Percentiles rank a stretch among this genome's conserved stretches.
These are phyloP conservation scores for Cordyceps pruinosa DNA, from an alignment of 2,329 filamentous ascomycete species.

Conservation along the genomic window DNA sequence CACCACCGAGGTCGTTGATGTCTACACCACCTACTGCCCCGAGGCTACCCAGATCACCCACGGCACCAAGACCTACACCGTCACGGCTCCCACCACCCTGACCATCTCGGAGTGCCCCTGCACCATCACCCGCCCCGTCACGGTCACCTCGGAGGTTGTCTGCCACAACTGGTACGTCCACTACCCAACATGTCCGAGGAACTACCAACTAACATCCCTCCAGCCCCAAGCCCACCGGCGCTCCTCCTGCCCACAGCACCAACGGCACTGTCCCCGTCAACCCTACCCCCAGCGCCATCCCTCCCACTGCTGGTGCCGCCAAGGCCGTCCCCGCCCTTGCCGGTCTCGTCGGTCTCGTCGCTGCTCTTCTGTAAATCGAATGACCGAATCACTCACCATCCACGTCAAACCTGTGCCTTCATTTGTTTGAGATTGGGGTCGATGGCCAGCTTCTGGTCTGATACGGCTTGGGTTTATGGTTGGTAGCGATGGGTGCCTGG, in stretches of 20 bases:
- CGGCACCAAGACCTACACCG: constrained; percentile 60
- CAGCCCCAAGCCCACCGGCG: constrained; percentile 12
- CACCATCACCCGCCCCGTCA: constrained; percentile 56
- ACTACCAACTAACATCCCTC: not conserved
- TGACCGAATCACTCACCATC: constrained; percentile 26
- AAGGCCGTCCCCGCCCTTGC: constrained; percentile 52
- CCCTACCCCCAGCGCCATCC: constrained; percentile 20
- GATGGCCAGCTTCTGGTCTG: constrained; percentile 34
- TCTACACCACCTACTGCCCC: constrained; percentile 68
- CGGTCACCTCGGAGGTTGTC: constrained; percentile 43
- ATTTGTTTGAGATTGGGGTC: constrained; percentile 35
- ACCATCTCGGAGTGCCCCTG: constrained; percentile 68
- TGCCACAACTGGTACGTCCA: constrained; percentile 47
- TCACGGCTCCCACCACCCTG: constrained; percentile 62
- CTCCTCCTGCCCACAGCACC: constrained; percentile 20
- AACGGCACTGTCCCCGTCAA: constrained; percentile 30
- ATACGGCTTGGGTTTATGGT: constrained; percentile 25
- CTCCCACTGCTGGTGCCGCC: constrained; percentile 46
- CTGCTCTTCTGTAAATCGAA: constrained; percentile 50
- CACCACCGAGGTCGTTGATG: constrained; percentile 54
- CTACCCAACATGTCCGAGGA: not conserved
- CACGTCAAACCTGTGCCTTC: constrained; percentile 34
- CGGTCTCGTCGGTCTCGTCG: constrained; percentile 53
- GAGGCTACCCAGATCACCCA: constrained; percentile 56
- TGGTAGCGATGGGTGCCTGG: constrained; percentile 18